Percentiles rank a stretch among this genome's conserved stretches.
phyloP scores from a whole-genome alignment of 2,329 filamentous ascomycete species.

The Uncinocarpus reesii region DNA sequence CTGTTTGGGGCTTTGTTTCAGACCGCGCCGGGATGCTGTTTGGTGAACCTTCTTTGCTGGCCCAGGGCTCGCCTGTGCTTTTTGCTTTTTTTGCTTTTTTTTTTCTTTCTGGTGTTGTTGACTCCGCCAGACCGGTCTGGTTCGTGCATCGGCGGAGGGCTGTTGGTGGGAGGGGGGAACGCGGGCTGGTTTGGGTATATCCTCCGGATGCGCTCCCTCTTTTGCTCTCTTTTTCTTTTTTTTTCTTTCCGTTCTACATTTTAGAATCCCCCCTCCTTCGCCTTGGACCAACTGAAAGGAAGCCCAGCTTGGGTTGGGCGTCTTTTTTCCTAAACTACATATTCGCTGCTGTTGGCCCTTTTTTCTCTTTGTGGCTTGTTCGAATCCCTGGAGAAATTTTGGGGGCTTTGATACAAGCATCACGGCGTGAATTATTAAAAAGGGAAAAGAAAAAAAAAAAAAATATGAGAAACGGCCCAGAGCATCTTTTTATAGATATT shows the following conservation, averaged over 20 bases:
- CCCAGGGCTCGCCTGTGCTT: not conserved
- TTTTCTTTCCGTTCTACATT: not conserved
- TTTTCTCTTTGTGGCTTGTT: not conserved
- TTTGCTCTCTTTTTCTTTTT: not conserved
- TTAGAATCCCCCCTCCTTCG: not conserved
- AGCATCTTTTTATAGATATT: not conserved
- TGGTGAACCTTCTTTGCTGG: constrained; percentile 4
- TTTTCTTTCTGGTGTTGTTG: too few species aligned
- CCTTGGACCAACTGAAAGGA: too few species aligned
- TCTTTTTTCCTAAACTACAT: too few species aligned
- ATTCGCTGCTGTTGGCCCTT: not conserved
- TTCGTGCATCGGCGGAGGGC: not conserved
- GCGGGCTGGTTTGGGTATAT: not conserved
- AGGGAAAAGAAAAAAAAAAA: too few species aligned
- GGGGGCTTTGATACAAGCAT: too few species aligned
- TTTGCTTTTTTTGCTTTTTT: not conserved
- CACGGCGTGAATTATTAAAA: too few species aligned
- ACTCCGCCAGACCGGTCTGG: too few species aligned
- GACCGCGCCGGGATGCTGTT: not conserved
- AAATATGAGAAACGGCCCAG: too few species aligned
- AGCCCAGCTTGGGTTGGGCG: too few species aligned
- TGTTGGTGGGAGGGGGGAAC: not conserved
- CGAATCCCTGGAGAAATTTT: too few species aligned
- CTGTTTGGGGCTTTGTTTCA: constrained; percentile 13
- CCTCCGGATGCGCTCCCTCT: not conserved